A percentile compares a stretch with the other conserved stretches of the same genome.
Conservation (phyloP, 2,329 filamentous ascomycete genomes). For the Penicillium hesseltinei region DNA sequence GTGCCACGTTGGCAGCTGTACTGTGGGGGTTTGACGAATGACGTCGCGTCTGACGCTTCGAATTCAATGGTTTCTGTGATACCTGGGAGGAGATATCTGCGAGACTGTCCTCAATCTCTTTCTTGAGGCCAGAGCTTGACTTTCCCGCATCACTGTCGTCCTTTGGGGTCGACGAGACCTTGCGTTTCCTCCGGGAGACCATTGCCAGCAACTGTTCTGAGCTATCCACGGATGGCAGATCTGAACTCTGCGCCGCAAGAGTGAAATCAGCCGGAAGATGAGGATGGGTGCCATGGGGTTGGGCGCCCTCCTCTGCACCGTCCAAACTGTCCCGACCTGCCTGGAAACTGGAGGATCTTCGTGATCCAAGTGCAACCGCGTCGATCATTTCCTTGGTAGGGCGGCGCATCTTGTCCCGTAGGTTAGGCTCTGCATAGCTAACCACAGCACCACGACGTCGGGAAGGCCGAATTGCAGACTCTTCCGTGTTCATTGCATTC, state of each 20-base stretch:
- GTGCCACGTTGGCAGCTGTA: slow-evolving; percentile 4
- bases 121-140: neutral
- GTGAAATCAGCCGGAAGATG: slow-evolving; percentile 12
- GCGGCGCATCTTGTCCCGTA: slow-evolving; percentile 79
- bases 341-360: slow-evolving; percentile 48
- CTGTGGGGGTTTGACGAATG: slow-evolving; percentile 34
- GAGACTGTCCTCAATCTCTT: slow-evolving; percentile 7
- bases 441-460: slow-evolving; percentile 66
- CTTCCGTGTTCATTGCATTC: slow-evolving; percentile 13
- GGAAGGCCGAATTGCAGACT: slow-evolving; percentile 52
- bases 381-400: slow-evolving; percentile 74
- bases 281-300: neutral
- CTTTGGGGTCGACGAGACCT: slow-evolving; percentile 26
- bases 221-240: slow-evolving; percentile 14
- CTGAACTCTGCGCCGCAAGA: slow-evolving; percentile 19
- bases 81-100: slow-evolving; percentile 6
- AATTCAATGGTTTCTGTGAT: slow-evolving; percentile 6
- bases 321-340: slow-evolving; percentile 45
- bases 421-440: slow-evolving; percentile 79
- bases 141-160: slow-evolving; percentile 1
- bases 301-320: slow-evolving; percentile 17
- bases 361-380: slow-evolving; percentile 57
- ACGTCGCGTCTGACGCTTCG: slow-evolving; percentile 28
- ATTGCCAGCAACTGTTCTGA: slow-evolving; percentile 22
- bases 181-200: slow-evolving; percentile 34